Evolutionary conservation across 495 filamentous ascomycete genomes (phyloP).

Genomic region (Penicillium parvum): DNA sequence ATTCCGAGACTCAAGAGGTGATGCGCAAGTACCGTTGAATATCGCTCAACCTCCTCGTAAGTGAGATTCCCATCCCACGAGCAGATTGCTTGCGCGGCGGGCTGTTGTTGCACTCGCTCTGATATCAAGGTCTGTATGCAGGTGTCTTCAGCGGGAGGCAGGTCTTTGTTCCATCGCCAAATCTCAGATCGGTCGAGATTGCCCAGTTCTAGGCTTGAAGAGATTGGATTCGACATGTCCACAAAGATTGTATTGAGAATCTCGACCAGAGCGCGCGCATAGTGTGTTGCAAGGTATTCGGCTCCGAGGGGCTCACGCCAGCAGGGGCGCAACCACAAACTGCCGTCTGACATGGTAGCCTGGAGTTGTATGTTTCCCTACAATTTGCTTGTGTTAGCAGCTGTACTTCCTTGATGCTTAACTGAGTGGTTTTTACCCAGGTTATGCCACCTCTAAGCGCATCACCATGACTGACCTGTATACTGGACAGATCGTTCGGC

Average conservation of each 20-base stretch:
- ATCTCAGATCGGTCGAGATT: slow-evolving; percentile 3
- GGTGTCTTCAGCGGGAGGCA: background rate
- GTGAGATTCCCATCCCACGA: slow-evolving; percentile 48
- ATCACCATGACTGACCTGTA: slow-evolving; percentile 10
- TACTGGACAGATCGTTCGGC: slow-evolving; percentile 4
- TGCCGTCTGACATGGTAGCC: slow-evolving; percentile 6
- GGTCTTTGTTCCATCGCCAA: slow-evolving; percentile 5
- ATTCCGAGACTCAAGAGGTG: slow-evolving; percentile 27
- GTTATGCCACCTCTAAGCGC: slow-evolving; percentile 10
- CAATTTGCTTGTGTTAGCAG: background rate
- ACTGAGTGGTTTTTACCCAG: background rate
- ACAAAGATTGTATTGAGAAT: slow-evolving; percentile 1
- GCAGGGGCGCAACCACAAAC: slow-evolving; percentile 8
- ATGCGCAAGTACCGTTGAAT: slow-evolving; percentile 29
- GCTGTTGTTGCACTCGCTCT: slow-evolving; percentile 1
- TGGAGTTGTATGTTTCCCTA: slow-evolving; percentile 11
- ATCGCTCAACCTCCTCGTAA: slow-evolving; percentile 38
- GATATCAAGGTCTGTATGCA: slow-evolving; percentile 6
- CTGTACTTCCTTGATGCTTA: background rate
- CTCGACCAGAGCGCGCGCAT: slow-evolving; percentile 4
- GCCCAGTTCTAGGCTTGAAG: background rate
- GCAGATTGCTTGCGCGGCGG: slow-evolving; percentile 31
- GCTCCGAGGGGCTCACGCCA: slow-evolving; percentile 10
- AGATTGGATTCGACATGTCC: background rate
- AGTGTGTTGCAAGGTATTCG: slow-evolving; percentile 8